These are phyloP conservation scores for Leccinum brunneo-olivaceum DNA, from an alignment of 1,284 basidiomycete species.

Conservation along the genomic window DNA sequence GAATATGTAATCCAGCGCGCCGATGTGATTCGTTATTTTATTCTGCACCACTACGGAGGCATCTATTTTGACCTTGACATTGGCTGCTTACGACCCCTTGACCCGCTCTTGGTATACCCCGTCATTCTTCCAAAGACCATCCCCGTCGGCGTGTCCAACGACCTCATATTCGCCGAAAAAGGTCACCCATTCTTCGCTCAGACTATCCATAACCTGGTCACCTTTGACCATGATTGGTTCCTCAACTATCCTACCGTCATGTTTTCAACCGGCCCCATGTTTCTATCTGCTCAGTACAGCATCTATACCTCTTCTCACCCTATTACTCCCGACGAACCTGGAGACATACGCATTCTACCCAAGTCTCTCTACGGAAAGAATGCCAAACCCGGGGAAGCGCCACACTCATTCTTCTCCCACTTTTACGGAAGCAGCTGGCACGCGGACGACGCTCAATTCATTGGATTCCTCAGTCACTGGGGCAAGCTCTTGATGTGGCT, in stretches of 20 bases:
- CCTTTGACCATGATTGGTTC: conserved; percentile 91
- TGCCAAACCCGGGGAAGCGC: conserved; percentile 75
- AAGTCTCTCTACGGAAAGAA: conserved; percentile 97
- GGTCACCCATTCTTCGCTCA: conserved; percentile 87
- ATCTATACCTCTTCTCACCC: conserved; percentile 74
- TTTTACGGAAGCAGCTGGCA: conserved; percentile 98
- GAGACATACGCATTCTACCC: conserved; percentile 83
- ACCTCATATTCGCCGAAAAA: conserved; percentile 89
- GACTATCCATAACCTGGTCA: conserved; percentile 85
- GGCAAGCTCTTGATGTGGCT: conserved; percentile 84
- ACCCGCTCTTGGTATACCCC: conserved; percentile 83
- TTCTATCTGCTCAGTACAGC: conserved; percentile 82
- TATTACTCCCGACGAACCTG: conserved; percentile 43
- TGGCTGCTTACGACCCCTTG: conserved; percentile 86
- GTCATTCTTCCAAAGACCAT: conserved; percentile 93
- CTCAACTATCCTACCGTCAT: conserved; percentile 99
- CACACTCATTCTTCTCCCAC: conserved; percentile 91
- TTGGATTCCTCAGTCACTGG: conserved; percentile 82
- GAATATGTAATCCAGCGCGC: conserved; percentile 93
- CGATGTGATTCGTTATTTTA: conserved; percentile 96
- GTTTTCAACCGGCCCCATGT: conserved; percentile 98
- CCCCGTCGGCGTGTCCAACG: conserved; percentile 95
- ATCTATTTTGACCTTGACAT: conserved; percentile 97
- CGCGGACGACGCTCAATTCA: conserved; percentile 89
- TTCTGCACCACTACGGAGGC: conserved; percentile 92